These are phyloP conservation scores for Leccinellum albellum DNA, from an alignment of 768 basidiomycete species.

Conservation along the genomic window DNA sequence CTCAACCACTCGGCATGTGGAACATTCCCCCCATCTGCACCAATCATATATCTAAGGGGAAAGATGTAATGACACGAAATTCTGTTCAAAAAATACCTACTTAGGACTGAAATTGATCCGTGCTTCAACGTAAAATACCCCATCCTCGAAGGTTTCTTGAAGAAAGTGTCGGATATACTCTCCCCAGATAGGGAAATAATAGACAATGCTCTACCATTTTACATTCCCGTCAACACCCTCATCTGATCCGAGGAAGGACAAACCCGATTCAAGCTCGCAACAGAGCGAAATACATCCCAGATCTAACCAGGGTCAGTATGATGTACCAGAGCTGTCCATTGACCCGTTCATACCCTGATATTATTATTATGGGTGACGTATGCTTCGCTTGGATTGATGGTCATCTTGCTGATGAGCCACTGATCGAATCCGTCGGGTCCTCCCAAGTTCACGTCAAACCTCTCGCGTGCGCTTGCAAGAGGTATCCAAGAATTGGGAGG, in stretches of 20 bases:
- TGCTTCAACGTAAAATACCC: conserved; percentile 67
- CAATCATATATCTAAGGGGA: conserved; percentile 49
- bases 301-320: conserved; percentile 43
- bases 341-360: conserved; percentile 43
- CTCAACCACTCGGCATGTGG: conserved; percentile 57
- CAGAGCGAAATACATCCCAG: conserved; percentile 67
- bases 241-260: conserved; percentile 10
- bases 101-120: conserved; percentile 61
- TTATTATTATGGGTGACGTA: conserved; percentile 72
- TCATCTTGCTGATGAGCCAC: conserved; percentile 58
- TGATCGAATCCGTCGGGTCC: conserved; percentile 65
- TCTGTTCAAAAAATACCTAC: conserved; percentile 32
- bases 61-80: neutral
- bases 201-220: conserved; percentile 33
- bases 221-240: neutral
- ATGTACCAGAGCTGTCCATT: neutral
- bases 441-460: conserved; percentile 49
- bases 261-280: conserved; percentile 48
- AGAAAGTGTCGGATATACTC: conserved; percentile 65
- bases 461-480: conserved; percentile 48
- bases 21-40: conserved; percentile 55
- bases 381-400: conserved; percentile 67
- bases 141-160: conserved; percentile 59
- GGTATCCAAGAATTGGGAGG: conserved; percentile 50
- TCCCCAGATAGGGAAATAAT: conserved; percentile 54